Conservation (phyloP, 2,329 filamentous ascomycete genomes). For the Sordariomycetes sp. region DNA sequence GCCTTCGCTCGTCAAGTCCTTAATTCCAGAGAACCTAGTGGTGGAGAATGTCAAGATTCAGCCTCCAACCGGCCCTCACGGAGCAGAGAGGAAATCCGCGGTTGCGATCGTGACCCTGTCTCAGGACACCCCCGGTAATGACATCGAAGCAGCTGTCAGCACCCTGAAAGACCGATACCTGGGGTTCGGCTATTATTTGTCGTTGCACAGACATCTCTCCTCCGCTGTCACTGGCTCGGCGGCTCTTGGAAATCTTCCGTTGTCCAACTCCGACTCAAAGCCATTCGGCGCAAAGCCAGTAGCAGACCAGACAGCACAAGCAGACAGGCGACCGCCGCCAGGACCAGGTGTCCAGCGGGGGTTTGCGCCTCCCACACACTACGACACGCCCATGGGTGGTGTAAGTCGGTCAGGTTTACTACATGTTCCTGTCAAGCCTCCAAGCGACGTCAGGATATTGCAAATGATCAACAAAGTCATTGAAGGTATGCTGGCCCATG, state of each 20-base stretch:
- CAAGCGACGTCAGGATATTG: slow-evolving; percentile 68
- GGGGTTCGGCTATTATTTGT: slow-evolving; percentile 75
- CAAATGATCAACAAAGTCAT: slow-evolving; percentile 82
- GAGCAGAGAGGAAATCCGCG: slow-evolving; percentile 59
- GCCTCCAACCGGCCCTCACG: slow-evolving; percentile 38
- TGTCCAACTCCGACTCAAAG: slow-evolving; percentile 41
- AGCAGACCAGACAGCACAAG: slow-evolving; percentile 27
- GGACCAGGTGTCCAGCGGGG: slow-evolving; percentile 42
- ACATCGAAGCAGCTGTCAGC: slow-evolving; percentile 75
- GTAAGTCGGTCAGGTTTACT: slow-evolving; percentile 38
- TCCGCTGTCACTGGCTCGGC: slow-evolving; percentile 42
- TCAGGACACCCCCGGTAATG: slow-evolving; percentile 70
- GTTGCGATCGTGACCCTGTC: slow-evolving; percentile 75
- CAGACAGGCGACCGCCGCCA: slow-evolving; percentile 23
- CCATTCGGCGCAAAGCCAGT: slow-evolving; percentile 73
- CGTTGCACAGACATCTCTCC: slow-evolving; percentile 72
- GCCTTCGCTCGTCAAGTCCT: slow-evolving; percentile 47
- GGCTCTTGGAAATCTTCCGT: slow-evolving; percentile 8
- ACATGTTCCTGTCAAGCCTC: slow-evolving; percentile 65
- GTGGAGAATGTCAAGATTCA: slow-evolving; percentile 69
- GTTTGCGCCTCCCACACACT: slow-evolving; percentile 71
- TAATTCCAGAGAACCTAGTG: slow-evolving; percentile 49
- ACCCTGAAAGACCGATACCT: slow-evolving; percentile 75
- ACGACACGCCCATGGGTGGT: slow-evolving; percentile 33
- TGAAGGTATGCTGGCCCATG: slow-evolving; percentile 69